phyloP scores from a whole-genome alignment of 2,329 filamentous ascomycete species.

The Amesomyces nigricolor region DNA sequence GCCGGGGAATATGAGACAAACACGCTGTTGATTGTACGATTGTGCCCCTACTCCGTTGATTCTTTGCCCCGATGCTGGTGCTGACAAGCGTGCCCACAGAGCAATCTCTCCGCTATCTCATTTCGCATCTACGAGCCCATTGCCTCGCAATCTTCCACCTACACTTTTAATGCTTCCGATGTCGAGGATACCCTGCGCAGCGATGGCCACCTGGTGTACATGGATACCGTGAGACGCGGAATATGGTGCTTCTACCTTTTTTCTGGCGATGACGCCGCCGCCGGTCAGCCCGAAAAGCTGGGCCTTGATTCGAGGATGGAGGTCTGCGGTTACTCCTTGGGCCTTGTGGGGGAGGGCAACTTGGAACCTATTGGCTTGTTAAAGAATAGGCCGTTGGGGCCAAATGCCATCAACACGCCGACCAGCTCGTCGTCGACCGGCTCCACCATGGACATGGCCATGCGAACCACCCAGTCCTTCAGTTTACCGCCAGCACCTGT shows the following conservation, averaged over 20 bases:
- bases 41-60: background rate
- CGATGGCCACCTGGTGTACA: conserved; percentile 49
- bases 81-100: conserved; percentile 34
- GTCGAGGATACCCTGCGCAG: conserved; percentile 47
- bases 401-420: conserved; percentile 40
- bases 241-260: conserved; percentile 52
- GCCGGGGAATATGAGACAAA: conserved; percentile 60
- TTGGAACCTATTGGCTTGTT: conserved; percentile 47
- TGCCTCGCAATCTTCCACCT: conserved; percentile 38
- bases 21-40: conserved; percentile 51
- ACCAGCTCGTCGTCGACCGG: conserved; percentile 41
- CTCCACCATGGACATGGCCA: conserved; percentile 36
- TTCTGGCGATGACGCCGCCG: conserved; percentile 36
- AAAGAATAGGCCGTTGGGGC: conserved; percentile 38
- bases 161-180: conserved; percentile 44
- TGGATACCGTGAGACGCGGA: conserved; percentile 44
- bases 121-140: conserved; percentile 52
- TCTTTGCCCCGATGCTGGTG: background rate
- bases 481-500: conserved; percentile 27
- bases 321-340: conserved; percentile 40
- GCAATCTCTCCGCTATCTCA: conserved; percentile 50
- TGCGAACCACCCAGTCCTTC: conserved; percentile 31
- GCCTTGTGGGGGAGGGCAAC: conserved; percentile 43
- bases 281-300: conserved; percentile 23
- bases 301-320: conserved; percentile 39